Conservation (phyloP, 768 basidiomycete species). For the Lentinula sp. region DNA sequence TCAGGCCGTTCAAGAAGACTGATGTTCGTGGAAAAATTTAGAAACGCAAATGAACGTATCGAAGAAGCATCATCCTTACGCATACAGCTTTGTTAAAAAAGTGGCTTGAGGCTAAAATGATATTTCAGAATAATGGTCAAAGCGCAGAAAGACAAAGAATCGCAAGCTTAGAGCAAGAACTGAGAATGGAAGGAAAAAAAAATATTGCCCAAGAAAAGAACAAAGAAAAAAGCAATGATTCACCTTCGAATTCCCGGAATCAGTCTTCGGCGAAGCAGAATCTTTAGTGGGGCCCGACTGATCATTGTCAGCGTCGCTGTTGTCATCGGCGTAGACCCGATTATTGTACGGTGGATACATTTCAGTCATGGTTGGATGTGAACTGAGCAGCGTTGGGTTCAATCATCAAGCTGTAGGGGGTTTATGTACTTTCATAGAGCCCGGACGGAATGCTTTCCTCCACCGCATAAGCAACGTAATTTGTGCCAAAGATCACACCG, state of each 20-base stretch:
- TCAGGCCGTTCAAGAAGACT: conserved; percentile 87
- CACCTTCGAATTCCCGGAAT: conserved; percentile 32
- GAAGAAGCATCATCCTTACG: conserved; percentile 46
- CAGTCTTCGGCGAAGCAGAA: conserved; percentile 51
- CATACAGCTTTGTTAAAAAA: conserved; percentile 96
- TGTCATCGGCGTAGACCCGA: conserved; percentile 10
- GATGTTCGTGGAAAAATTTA: conserved; percentile 14
- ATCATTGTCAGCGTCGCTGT: conserved; percentile 14
- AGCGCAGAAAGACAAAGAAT: not conserved
- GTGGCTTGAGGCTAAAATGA: conserved; percentile 69
- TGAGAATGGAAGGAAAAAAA: not conserved
- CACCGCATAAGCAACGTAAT: conserved; percentile 4
- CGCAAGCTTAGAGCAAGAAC: too few relatives aligned
- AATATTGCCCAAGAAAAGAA: not conserved
- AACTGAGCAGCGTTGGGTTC: not conserved
- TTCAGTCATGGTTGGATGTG: conserved; percentile 42
- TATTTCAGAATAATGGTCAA: not conserved
- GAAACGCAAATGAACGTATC: not conserved
- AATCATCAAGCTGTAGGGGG: not conserved
- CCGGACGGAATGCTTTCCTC: conserved; percentile 9
- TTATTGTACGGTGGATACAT: conserved; percentile 43
- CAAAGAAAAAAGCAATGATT: not conserved
- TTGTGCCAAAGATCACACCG: conserved; percentile 14
- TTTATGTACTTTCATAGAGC: not conserved
- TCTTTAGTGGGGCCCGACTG: conserved; percentile 27